phyloP scores from a whole-genome alignment of 106 monocot genomes.

The Allium fistulosum region DNA sequence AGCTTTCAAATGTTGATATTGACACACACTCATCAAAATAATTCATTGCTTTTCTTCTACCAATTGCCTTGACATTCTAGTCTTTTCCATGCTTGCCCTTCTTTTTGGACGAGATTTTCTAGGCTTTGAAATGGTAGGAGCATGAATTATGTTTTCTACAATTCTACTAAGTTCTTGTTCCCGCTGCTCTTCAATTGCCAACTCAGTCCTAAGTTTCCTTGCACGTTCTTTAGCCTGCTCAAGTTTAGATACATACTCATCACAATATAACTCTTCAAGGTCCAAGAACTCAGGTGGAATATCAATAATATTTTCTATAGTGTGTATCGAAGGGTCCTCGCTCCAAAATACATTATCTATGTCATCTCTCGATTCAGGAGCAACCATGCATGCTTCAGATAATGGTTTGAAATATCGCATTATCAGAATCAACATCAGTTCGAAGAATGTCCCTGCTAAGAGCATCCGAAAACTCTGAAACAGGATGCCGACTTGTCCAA shows the following conservation, averaged over 20 bases:
- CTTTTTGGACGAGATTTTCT: slow-evolving; percentile 27
- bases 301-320: slow-evolving; percentile 9
- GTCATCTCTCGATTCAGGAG: slow-evolving; percentile 32
- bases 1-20: slow-evolving; percentile 72
- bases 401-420: slow-evolving; percentile 35
- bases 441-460: slow-evolving; percentile 14
- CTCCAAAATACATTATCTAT: slow-evolving; percentile 31
- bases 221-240: slow-evolving; percentile 72
- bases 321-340: slow-evolving; percentile 4
- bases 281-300: slow-evolving; percentile 18
- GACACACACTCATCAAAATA: slow-evolving; percentile 95
- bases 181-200: slow-evolving; percentile 63
- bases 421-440: slow-evolving; percentile 14
- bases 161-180: slow-evolving; percentile 53
- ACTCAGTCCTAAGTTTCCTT: slow-evolving; percentile 49
- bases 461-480: slow-evolving; percentile 13
- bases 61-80: slow-evolving; percentile 45
- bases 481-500: slow-evolving; percentile 14
- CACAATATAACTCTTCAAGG: slow-evolving; percentile 27
- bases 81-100: slow-evolving; percentile 60
- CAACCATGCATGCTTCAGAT: slow-evolving; percentile 35
- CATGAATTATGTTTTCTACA: slow-evolving; percentile 35
- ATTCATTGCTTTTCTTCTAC: slow-evolving; percentile 74
- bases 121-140: slow-evolving; percentile 21
- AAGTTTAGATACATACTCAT: slow-evolving; percentile 42